Conservation (phyloP, 305 asterid genomes). For the Andrographis paniculata region DNA sequence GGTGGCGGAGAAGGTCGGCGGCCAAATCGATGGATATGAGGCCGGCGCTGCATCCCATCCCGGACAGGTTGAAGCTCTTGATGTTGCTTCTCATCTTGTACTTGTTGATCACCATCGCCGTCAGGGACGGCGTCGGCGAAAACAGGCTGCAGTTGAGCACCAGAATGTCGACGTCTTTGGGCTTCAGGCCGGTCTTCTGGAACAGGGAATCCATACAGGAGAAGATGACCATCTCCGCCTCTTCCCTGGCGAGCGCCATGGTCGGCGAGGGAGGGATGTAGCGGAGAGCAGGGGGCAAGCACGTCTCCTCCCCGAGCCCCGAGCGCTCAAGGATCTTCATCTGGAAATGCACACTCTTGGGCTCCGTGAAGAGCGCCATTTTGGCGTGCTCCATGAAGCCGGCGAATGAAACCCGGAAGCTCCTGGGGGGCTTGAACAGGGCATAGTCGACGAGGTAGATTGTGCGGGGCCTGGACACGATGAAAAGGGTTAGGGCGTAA, state of each 20-base stretch:
- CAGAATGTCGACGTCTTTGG: constrained; percentile 29
- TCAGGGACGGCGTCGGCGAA: constrained; percentile 38
- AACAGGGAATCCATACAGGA: constrained; percentile 35
- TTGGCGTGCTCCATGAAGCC: constrained; percentile 36
- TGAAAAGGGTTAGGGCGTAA: constrained; percentile 18
- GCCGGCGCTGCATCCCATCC: constrained; percentile 51
- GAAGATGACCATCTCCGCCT: constrained; percentile 36
- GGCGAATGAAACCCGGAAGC: constrained; percentile 37
- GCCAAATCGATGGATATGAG: constrained; percentile 38
- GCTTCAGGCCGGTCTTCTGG: constrained; percentile 28
- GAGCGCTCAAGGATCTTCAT: constrained; percentile 42
- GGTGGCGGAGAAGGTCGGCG: constrained; percentile 32
- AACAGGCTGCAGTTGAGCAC: constrained; percentile 34
- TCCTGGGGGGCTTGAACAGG: constrained; percentile 33
- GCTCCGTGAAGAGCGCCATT: constrained; percentile 22
- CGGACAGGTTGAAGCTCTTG: constrained; percentile 39
- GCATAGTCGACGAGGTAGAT: constrained; percentile 42
- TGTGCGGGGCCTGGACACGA: constrained; percentile 28
- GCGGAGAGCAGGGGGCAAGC: constrained; percentile 35
- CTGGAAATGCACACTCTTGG: constrained; percentile 40
- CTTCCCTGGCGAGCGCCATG: constrained; percentile 29
- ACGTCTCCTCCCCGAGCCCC: constrained; percentile 40
- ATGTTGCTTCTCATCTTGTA: constrained; percentile 41
- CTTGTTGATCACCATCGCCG: constrained; percentile 46
- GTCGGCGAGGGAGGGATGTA: constrained; percentile 33